phyloP scores from a whole-genome alignment of 352 stramenopile species.

The Phytophthora quininea region DNA sequence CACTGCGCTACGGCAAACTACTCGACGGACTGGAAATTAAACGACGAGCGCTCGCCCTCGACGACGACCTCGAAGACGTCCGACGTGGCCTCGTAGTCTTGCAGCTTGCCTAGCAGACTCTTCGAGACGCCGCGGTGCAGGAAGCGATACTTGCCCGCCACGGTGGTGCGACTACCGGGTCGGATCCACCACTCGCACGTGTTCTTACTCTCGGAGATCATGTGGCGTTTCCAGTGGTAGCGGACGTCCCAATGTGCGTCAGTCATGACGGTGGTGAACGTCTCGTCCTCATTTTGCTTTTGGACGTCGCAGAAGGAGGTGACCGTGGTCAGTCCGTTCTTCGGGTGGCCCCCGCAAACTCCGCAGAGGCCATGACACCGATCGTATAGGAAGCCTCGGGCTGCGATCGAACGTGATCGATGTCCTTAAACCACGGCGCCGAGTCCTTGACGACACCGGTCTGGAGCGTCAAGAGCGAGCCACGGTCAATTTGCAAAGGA shows the following conservation, averaged over 20 bases:
- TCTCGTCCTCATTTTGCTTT: conserved; percentile 18
- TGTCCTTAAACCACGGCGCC: conserved; percentile 21
- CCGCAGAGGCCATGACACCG: conserved; percentile 38
- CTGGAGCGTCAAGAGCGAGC: conserved; percentile 41
- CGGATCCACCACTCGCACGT: conserved; percentile 58
- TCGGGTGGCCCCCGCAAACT: conserved; percentile 60
- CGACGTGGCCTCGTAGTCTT: conserved; percentile 38
- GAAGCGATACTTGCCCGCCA: conserved; percentile 49
- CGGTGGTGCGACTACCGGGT: conserved; percentile 27
- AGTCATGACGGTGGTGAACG: conserved; percentile 45
- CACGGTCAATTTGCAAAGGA: conserved; percentile 42
- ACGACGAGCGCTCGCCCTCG: not conserved
- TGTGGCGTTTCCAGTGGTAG: conserved; percentile 42
- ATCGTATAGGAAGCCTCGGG: conserved; percentile 32
- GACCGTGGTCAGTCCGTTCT: conserved; percentile 42
- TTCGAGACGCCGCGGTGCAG: conserved; percentile 54
- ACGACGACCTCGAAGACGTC: conserved; percentile 31
- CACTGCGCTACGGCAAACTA: too few species aligned
- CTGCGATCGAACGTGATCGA: conserved; percentile 34
- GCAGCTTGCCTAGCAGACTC: conserved; percentile 33
- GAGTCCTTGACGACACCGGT: conserved; percentile 45
- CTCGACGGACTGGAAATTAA: too few species aligned
- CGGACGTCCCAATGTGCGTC: conserved; percentile 64
- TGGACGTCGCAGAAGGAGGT: conserved; percentile 64
- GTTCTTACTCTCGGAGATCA: conserved; percentile 44